phyloP scores from a whole-genome alignment of 768 basidiomycete species.

The Chiua virens region DNA sequence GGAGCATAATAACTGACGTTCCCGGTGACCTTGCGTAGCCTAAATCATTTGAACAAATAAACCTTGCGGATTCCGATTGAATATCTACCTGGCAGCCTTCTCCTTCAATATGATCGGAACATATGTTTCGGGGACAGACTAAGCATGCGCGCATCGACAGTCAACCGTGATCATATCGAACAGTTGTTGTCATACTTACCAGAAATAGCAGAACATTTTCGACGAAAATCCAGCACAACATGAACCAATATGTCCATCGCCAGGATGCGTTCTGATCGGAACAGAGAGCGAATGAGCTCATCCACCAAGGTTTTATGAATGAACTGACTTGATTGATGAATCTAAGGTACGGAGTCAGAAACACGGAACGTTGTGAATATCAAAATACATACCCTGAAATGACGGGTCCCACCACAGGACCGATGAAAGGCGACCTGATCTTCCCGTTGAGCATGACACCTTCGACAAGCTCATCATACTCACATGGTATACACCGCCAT shows the following conservation, averaged over 20 bases:
- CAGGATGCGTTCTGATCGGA: constrained; percentile 49
- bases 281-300: constrained; percentile 1
- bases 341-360: constrained; percentile 27
- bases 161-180: background rate
- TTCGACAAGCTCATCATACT: background rate
- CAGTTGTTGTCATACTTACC: constrained; percentile 34
- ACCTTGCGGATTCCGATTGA: background rate
- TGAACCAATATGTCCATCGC: constrained; percentile 78
- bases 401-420: constrained; percentile 55
- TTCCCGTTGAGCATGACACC: background rate
- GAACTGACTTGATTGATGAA: constrained; percentile 66
- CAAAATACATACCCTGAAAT: constrained; percentile 51
- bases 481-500: constrained; percentile 55
- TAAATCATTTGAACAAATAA: background rate
- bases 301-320: background rate
- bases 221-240: constrained; percentile 66
- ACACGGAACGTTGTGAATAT: background rate
- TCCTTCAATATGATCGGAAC: constrained; percentile 55
- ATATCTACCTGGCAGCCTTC: constrained; percentile 54
- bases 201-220: constrained; percentile 52
- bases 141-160: background rate
- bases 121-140: constrained; percentile 77
- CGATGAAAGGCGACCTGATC: constrained; percentile 49
- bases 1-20: constrained; percentile 57
- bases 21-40: constrained; percentile 56